These are phyloP conservation scores for Xerocomus nothofagi DNA, from an alignment of 1,284 basidiomycete species.

Conservation along the genomic window DNA sequence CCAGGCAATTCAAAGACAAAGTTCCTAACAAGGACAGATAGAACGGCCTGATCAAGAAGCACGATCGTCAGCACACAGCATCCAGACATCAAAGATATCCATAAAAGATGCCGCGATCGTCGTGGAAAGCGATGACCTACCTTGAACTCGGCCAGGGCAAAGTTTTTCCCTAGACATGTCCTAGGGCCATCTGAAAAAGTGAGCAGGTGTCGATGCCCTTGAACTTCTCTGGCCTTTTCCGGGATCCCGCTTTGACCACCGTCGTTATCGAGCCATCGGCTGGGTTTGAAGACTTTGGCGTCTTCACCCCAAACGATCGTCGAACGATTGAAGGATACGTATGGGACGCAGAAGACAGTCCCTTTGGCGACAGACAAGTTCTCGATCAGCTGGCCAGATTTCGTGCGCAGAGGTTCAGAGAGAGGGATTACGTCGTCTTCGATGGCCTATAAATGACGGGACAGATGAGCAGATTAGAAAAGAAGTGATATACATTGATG, in stretches of 20 bases:
- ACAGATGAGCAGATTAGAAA: background rate
- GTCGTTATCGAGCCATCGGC: conserved; percentile 37
- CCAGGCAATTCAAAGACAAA: conserved; percentile 46
- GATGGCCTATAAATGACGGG: conserved; percentile 20
- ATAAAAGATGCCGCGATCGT: no score
- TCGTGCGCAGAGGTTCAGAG: conserved; percentile 21
- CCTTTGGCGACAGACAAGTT: conserved; percentile 46
- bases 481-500: background rate
- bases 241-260: conserved; percentile 13
- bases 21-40: conserved; percentile 46
- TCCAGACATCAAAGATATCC: background rate
- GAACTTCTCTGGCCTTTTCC: conserved; percentile 36
- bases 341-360: conserved; percentile 40
- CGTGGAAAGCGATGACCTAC: conserved; percentile 25
- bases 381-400: conserved; percentile 38
- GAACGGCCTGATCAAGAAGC: conserved; percentile 36
- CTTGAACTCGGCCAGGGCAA: conserved; percentile 50
- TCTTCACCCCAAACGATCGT: conserved; percentile 46
- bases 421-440: conserved; percentile 58
- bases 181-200: conserved; percentile 44
- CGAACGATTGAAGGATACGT: conserved; percentile 47
- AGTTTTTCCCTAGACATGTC: conserved; percentile 43
- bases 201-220: conserved; percentile 42
- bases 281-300: conserved; percentile 38
- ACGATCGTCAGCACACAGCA: background rate